Conservation (phyloP, 2,329 filamentous ascomycete genomes). For the Cytospora leucostoma region DNA sequence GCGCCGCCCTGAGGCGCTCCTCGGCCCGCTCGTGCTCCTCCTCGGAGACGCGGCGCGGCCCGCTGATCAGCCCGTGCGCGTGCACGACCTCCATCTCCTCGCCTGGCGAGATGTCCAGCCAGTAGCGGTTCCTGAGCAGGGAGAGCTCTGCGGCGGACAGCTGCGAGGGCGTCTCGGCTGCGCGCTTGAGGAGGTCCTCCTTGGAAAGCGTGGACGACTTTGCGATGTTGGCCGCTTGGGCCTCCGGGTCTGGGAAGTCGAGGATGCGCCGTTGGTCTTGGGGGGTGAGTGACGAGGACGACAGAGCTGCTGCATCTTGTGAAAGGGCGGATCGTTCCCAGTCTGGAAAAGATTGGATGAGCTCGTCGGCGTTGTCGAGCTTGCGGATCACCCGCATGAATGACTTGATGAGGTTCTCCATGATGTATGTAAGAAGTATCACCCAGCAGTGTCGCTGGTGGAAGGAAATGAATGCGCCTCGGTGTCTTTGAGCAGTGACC, state of each 20-base stretch:
- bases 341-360: background rate
- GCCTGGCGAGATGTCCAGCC: background rate
- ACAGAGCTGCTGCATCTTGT: background rate
- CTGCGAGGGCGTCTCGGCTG: background rate
- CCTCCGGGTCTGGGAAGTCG: background rate
- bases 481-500: background rate
- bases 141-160: background rate
- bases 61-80: background rate
- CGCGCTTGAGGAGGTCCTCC: background rate
- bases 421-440: background rate
- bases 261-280: background rate
- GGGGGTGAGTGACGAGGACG: background rate
- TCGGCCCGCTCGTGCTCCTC: background rate
- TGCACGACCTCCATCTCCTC: background rate
- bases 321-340: background rate
- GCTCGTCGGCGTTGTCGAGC: background rate
- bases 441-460: background rate
- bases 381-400: background rate
- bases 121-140: background rate
- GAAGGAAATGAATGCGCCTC: background rate
- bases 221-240: background rate
- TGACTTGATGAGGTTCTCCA: background rate
- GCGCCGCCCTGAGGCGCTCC: background rate
- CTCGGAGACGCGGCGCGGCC: background rate
- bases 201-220: background rate